Conservation (phyloP, 441 rosid genomes). For the Pelargonium cotyledonis region DNA sequence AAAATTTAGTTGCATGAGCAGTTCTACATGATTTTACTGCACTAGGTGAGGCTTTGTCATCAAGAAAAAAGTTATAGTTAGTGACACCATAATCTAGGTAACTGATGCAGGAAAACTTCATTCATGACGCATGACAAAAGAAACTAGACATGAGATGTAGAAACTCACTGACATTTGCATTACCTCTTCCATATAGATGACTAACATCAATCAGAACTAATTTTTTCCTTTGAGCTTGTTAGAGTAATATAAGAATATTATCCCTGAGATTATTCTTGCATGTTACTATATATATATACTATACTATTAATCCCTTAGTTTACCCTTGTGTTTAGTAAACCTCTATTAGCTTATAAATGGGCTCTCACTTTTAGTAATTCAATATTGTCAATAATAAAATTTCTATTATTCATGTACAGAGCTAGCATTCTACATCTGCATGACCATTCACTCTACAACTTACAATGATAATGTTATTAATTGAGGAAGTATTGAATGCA, state of each 20-base stretch:
- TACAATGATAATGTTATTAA: background rate
- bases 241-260: background rate
- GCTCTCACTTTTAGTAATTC: no score
- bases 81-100: background rate
- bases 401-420: background rate
- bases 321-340: background rate
- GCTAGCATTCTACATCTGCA: background rate
- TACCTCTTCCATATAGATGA: background rate
- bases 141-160: constrained; percentile 4
- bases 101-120: background rate
- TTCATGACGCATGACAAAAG: background rate
- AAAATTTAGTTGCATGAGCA: background rate
- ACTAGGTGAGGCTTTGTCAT: background rate
- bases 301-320: background rate
- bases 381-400: background rate
- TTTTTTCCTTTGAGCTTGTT: background rate
- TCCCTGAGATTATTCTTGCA: background rate
- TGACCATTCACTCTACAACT: background rate
- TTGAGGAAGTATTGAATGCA: constrained; percentile 1
- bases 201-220: background rate
- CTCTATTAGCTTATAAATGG: background rate
- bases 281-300: background rate
- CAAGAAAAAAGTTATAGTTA: background rate
- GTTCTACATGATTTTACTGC: background rate
- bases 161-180: background rate